Conservation (phyloP, 202 grass and related monocot species). For the Saccharum hybrid region DNA sequence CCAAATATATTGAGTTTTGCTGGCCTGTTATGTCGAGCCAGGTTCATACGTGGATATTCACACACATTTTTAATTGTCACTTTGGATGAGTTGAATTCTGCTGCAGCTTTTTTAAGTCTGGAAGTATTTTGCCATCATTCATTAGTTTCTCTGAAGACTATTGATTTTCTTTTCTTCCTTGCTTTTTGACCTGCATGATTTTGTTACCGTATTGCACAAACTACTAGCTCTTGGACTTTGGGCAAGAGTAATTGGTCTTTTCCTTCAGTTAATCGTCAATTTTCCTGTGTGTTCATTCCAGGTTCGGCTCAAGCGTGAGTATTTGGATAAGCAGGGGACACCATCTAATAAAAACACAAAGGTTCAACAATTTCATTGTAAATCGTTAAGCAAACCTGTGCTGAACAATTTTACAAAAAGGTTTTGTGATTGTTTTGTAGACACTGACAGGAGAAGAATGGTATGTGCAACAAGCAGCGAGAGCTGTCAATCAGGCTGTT, state of each 20-base stretch:
- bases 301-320: constrained; percentile 93
- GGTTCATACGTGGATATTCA: neutral
- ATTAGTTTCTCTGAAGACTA: neutral
- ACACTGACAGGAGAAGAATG: constrained; percentile 79
- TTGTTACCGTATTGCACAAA: constrained; percentile 8
- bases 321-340: constrained; percentile 73
- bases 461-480: constrained; percentile 96
- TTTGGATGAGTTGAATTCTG: constrained; percentile 31
- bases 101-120: constrained; percentile 13
- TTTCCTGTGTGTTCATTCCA: constrained; percentile 49
- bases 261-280: constrained; percentile 35
- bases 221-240: neutral
- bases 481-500: constrained; percentile 97
- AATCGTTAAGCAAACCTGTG: neutral
- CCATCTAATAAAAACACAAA: constrained; percentile 60
- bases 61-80: neutral
- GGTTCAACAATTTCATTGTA: constrained; percentile 48
- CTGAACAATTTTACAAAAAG: constrained; percentile 27
- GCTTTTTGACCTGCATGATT: constrained; percentile 10
- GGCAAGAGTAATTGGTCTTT: constrained; percentile 15
- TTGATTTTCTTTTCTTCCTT: neutral
- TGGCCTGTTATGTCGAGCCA: constrained; percentile 5
- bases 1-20: constrained; percentile 6
- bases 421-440: constrained; percentile 53
- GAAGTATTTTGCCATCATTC: constrained; percentile 15